Evolutionary conservation across 1,139 yeast genomes (phyloP), one percentile per base, ranked within the genome.

Genomic region (Magnusiomyces suaveolens): DNA sequence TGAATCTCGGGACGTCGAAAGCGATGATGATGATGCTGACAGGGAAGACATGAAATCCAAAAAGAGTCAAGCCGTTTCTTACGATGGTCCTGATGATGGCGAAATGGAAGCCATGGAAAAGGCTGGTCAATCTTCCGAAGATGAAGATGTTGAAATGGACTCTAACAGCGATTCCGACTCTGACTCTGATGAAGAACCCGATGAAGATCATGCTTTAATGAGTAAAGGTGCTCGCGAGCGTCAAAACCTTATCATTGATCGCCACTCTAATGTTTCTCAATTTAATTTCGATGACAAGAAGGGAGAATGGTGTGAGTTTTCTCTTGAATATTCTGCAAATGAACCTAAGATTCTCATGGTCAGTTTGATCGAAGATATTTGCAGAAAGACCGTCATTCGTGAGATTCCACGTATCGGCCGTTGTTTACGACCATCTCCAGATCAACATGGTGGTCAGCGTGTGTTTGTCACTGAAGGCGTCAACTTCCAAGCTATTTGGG

Each of bases 401-500:
- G 97, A 94, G 72, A 84, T 89, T 61, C 87, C 95, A 56, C 76
- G 78, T 58, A 92, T 94, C 66, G 97, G 96, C 41, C 84, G 98
- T 72, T 90, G 97, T 78, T 75, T 92, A 63, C 89, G 86, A 61
- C 96, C 96, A 53, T 80, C 78, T 59, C 80, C 84, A 32, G 84
- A 79, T 58, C 82, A 83, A 60, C 68, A 66, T 57, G 62, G 62
- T 57, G 68, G 66, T 32, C 78, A 78, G 65, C 83, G 96, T 63
- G 78, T 80, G 46, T 78, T 94, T 64, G 87, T 95, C 56, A 92
- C 99, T 26, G 99, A 94, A 72, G 99, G 99, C 72, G 98, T 94
- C 57, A 94, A 94, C 74, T 92, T 94, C 80, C 78, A 77, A 65
- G 95, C 97, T 58, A 88, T 94, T 95, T 94, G 98, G 97, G 96